These are phyloP conservation scores for Pneumocystis carinii DNA, from an alignment of 1,139 yeast species.

Conservation along the genomic window DNA sequence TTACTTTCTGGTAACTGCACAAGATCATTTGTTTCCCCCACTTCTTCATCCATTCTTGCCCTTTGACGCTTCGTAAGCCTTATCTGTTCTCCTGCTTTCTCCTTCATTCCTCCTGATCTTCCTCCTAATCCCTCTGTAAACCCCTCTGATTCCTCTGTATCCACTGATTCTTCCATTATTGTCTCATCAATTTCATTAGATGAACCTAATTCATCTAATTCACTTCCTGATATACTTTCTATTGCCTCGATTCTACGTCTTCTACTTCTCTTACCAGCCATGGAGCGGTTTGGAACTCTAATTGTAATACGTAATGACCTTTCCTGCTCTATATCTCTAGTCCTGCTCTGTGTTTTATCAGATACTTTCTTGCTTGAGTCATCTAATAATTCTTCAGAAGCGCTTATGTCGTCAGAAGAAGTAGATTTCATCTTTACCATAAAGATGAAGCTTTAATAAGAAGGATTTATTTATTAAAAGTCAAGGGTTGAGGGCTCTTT, in stretches of 20 bases:
- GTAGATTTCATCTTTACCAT: too few species aligned
- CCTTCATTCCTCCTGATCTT: too few species aligned
- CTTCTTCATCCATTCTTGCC: conserved; percentile 20
- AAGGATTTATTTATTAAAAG: too few species aligned
- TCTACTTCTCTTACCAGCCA: conserved; percentile 2
- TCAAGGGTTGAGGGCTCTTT: too few species aligned
- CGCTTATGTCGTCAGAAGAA: too few species aligned
- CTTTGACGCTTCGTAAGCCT: conserved; percentile 30
- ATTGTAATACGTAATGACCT: neutral
- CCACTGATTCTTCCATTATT: neutral
- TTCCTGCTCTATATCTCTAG: neutral
- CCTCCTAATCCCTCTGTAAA: neutral
- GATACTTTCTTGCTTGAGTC: too few species aligned
- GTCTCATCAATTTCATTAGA: neutral
- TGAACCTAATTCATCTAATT: neutral
- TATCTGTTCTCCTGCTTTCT: conserved; percentile 23
- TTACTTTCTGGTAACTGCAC: conserved; percentile 16
- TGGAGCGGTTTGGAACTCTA: neutral
- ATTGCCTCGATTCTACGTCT: conserved; percentile 4
- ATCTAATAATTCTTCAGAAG: too few species aligned
- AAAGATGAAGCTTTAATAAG: too few species aligned
- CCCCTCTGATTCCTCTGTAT: neutral
- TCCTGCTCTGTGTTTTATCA: too few species aligned
- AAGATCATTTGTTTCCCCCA: conserved; percentile 14
- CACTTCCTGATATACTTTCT: conserved; percentile 17